Evolutionary conservation across 495 filamentous ascomycete genomes (phyloP).

Genomic region (Penicillium cosmopolitanum): DNA sequence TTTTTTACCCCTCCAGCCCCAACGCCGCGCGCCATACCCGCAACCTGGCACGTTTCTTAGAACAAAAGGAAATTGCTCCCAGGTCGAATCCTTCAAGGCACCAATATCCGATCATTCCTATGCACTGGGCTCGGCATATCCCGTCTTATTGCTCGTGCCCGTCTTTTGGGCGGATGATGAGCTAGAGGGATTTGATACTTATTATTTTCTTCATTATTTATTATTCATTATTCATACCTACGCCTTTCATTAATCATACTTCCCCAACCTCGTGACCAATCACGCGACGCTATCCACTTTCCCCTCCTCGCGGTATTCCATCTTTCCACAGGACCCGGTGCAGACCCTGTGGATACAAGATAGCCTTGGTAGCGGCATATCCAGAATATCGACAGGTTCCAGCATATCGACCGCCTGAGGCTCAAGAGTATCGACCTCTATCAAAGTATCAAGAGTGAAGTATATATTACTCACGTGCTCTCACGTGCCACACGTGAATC

Average conservation of each 20-base stretch:
- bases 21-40: constrained; percentile 25
- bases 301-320: constrained; percentile 12
- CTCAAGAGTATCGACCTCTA: no score
- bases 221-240: constrained; percentile 4
- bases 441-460: not conserved
- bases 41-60: constrained; percentile 11
- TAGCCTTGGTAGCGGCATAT: no score
- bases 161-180: not conserved
- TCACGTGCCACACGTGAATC: constrained; percentile 1
- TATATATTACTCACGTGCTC: constrained; percentile 2
- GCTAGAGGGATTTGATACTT: not conserved
- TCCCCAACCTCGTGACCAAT: constrained; percentile 29
- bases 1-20: constrained; percentile 8
- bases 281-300: constrained; percentile 24
- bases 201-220: constrained; percentile 1
- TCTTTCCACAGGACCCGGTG: no score
- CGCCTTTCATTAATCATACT: not conserved
- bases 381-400: no score
- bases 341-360: not conserved
- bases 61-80: constrained; percentile 24
- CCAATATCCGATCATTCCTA: constrained; percentile 12
- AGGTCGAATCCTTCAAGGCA: constrained; percentile 19
- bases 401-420: no score
- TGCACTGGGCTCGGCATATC: constrained; percentile 8
- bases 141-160: constrained; percentile 6